phyloP scores from a whole-genome alignment of 305 asterid genomes.

The Ilex paraguariensis region DNA sequence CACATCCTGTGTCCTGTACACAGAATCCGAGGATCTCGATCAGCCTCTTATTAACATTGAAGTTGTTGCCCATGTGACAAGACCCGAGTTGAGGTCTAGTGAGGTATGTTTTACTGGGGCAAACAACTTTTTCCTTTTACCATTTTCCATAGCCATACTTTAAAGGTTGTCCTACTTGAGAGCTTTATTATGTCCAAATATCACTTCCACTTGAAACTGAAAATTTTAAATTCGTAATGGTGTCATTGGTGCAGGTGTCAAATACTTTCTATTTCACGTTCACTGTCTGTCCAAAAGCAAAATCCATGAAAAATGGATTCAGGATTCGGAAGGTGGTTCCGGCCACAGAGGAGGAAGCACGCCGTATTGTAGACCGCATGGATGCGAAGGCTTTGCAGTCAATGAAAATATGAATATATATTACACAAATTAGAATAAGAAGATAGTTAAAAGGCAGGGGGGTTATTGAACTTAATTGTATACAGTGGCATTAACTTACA shows the following conservation, averaged over 20 bases:
- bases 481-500: too few relatives aligned
- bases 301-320: conserved; percentile 54
- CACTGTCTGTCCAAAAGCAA: conserved; percentile 83
- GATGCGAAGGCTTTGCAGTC: conserved; percentile 59
- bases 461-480: too few relatives aligned
- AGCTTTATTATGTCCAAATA: too few relatives aligned
- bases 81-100: conserved; percentile 87
- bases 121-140: neutral
- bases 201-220: too few relatives aligned
- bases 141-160: too few relatives aligned
- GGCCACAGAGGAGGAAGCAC: conserved; percentile 93
- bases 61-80: conserved; percentile 91
- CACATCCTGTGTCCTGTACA: conserved; percentile 75
- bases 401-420: neutral
- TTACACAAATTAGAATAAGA: too few relatives aligned
- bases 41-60: conserved; percentile 76
- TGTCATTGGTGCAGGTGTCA: conserved; percentile 51
- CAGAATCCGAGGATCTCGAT: conserved; percentile 63
- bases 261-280: conserved; percentile 83
- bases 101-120: conserved; percentile 51
- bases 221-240: too few relatives aligned
- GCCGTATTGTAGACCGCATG: conserved; percentile 65
- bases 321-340: conserved; percentile 93
- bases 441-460: too few relatives aligned
- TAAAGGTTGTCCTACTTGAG: too few relatives aligned